These are phyloP conservation scores for Sugiyamaella marilandica DNA, from an alignment of 805 yeast species.

Conservation along the genomic window DNA sequence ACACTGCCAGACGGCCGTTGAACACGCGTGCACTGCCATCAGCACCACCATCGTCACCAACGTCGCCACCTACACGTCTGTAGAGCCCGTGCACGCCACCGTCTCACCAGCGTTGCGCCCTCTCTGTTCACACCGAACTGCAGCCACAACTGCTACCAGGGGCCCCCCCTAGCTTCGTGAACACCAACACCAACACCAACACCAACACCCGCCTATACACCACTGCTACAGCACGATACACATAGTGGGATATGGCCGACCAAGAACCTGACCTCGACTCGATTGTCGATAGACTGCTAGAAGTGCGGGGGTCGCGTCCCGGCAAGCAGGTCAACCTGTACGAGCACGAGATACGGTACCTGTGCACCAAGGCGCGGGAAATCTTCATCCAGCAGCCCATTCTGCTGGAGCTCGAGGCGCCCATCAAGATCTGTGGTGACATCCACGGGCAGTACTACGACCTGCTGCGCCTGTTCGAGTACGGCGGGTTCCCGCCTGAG, in stretches of 20 bases:
- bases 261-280: conserved; percentile 91
- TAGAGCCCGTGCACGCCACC: no score
- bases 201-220: no score
- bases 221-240: no score
- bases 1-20: no score
- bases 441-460: conserved; percentile 98
- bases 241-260: conserved; percentile 31
- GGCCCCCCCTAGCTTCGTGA: no score
- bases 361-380: conserved; percentile 97
- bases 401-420: conserved; percentile 91
- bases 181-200: no score
- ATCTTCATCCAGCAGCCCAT: conserved; percentile 98
- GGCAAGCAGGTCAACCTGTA: conserved; percentile 93
- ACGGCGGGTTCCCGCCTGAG: conserved; percentile 99
- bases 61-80: no score
- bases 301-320: conserved; percentile 97
- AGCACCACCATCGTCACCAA: no score
- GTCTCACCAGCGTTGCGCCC: no score
- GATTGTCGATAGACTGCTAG: conserved; percentile 91
- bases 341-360: conserved; percentile 89
- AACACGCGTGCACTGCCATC: no score
- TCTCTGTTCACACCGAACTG: no score
- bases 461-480: conserved; percentile 88
- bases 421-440: conserved; percentile 92
- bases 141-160: no score